Evolutionary conservation across 495 filamentous ascomycete species (phyloP).

Genomic region (Letharia lupina): DNA sequence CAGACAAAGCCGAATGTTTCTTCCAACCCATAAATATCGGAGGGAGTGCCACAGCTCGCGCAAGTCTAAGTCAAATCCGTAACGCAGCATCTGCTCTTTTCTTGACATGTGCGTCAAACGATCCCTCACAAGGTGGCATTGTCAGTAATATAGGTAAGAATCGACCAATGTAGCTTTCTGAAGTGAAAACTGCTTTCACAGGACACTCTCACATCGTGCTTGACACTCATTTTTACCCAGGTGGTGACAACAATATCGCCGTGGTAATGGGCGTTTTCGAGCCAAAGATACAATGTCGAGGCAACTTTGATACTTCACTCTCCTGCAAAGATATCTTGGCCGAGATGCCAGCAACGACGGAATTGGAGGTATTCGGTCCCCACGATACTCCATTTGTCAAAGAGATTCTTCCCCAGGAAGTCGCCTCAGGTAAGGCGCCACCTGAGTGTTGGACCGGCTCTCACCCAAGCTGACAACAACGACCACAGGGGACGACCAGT

Average conservation of each 20-base stretch:
- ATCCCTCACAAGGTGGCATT: conserved; percentile 10
- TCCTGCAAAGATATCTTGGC: conserved; percentile 1
- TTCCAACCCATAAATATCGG: conserved; percentile 7
- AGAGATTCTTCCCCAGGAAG: neutral
- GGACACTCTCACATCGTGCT: neutral
- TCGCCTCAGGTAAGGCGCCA: neutral
- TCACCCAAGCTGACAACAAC: neutral
- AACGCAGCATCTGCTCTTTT: conserved; percentile 3
- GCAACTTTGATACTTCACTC: neutral
- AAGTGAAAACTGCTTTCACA: neutral
- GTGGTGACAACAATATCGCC: conserved; percentile 16
- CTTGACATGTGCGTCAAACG: neutral
- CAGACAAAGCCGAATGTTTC: conserved; percentile 12
- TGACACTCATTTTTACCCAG: neutral
- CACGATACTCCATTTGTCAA: neutral
- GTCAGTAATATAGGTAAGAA: conserved; percentile 9
- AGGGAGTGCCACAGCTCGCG: conserved; percentile 6
- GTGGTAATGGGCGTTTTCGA: conserved; percentile 3
- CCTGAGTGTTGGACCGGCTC: neutral
- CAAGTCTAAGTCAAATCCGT: conserved; percentile 10
- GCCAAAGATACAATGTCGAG: conserved; percentile 3
- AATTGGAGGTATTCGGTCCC: neutral
- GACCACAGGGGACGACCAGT: neutral
- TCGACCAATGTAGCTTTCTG: no score
- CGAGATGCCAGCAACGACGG: conserved; percentile 7